phyloP scores from a whole-genome alignment of 1,139 yeast genomes.

The Yamadazyma sp. region DNA sequence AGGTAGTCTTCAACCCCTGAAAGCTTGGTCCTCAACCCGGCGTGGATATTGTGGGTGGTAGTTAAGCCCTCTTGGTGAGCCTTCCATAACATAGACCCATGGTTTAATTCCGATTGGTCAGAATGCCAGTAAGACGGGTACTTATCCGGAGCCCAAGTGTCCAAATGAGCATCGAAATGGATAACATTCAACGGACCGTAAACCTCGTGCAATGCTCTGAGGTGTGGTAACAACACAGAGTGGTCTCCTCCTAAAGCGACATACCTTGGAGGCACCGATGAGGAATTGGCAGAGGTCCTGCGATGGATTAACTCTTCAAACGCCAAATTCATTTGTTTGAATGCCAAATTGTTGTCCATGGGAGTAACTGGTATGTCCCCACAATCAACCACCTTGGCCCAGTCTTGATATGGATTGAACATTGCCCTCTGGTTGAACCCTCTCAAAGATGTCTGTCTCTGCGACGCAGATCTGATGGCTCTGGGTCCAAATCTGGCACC shows the following conservation, averaged over 20 bases:
- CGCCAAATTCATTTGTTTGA: constrained; percentile 69
- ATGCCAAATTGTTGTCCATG: constrained; percentile 69
- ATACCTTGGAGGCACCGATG: constrained; percentile 51
- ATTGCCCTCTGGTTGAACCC: constrained; percentile 70
- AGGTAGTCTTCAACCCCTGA: constrained; percentile 61
- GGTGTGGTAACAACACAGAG: constrained; percentile 66
- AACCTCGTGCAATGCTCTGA: constrained; percentile 57
- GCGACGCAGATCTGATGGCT: constrained; percentile 71
- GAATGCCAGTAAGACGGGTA: constrained; percentile 71
- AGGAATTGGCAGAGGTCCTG: constrained; percentile 24
- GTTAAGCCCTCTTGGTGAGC: constrained; percentile 69
- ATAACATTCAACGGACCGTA: constrained; percentile 69
- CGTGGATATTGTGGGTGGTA: constrained; percentile 59
- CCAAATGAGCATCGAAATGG: constrained; percentile 80
- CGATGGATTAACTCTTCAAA: constrained; percentile 55
- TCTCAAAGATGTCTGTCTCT: constrained; percentile 63
- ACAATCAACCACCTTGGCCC: constrained; percentile 75
- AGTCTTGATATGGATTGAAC: constrained; percentile 60
- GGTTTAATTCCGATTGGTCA: constrained; percentile 63
- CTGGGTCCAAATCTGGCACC: constrained; percentile 84
- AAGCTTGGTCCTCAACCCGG: constrained; percentile 70
- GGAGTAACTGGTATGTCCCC: constrained; percentile 83
- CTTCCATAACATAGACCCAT: constrained; percentile 82
- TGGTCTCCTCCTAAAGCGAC: constrained; percentile 81
- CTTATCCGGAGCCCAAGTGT: constrained; percentile 73